Percentiles rank a stretch among this genome's conserved stretches.
These are phyloP conservation scores for Solanum clarkiae DNA, from an alignment of 257 asterid species.

Conservation along the genomic window DNA sequence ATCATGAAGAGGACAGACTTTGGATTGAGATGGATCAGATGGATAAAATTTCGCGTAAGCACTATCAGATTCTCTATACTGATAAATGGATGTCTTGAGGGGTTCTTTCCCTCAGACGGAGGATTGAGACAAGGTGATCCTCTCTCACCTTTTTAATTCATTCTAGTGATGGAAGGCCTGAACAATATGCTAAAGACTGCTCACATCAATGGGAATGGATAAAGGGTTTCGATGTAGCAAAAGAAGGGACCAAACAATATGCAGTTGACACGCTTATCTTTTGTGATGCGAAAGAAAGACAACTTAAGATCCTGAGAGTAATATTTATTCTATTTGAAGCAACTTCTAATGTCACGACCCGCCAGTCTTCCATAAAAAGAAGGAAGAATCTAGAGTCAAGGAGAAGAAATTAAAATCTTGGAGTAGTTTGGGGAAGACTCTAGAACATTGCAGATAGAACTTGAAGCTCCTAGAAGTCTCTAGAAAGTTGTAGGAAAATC, in stretches of 20 bases:
- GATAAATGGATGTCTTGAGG: neutral
- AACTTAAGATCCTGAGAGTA: neutral
- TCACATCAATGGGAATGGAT: neutral
- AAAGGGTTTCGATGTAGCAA: neutral
- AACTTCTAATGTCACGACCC: no score
- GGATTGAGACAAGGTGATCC: neutral
- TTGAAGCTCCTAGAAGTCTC: no score
- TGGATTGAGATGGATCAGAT: neutral
- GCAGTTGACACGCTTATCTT: neutral
- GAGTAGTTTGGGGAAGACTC: no score
- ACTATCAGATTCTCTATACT: neutral
- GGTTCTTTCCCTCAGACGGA: neutral
- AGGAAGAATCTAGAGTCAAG: no score
- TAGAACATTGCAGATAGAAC: no score
- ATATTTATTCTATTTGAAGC: no score
- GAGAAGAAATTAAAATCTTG: no score
- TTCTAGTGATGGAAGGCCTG: neutral
- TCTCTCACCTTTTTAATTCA: neutral
- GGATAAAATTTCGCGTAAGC: neutral
- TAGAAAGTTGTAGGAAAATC: no score
- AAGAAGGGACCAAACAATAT: no score
- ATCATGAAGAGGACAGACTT: neutral
- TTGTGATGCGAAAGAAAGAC: neutral
- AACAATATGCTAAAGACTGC: neutral
- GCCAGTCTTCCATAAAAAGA: no score